Conservation (phyloP, 2,329 filamentous ascomycete species). For the Stachybotrys elegans region DNA sequence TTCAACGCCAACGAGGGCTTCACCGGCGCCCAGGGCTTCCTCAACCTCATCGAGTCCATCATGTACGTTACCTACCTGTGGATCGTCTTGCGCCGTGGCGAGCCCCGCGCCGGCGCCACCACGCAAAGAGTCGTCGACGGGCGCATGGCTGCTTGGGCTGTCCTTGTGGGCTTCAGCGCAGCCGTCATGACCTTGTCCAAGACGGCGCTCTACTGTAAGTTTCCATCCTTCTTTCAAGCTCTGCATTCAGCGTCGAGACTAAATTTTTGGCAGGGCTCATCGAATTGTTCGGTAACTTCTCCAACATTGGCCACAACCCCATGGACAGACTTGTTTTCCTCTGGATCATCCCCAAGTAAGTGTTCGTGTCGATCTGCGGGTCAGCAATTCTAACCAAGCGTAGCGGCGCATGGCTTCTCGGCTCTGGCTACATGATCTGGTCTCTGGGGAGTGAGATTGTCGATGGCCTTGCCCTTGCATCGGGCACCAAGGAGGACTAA, state of each 20-base stretch:
- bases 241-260: background rate
- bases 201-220: conserved; percentile 56
- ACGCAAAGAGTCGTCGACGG: conserved; percentile 40
- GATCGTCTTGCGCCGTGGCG: conserved; percentile 23
- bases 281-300: conserved; percentile 51
- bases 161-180: conserved; percentile 45
- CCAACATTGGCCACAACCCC: conserved; percentile 54
- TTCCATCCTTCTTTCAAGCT: background rate
- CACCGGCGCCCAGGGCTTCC: conserved; percentile 64
- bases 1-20: conserved; percentile 67
- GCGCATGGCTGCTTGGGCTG: conserved; percentile 35
- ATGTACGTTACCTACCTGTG: conserved; percentile 57
- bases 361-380: conserved; percentile 3
- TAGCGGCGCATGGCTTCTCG: conserved; percentile 52
- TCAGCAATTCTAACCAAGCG: background rate
- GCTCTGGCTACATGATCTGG: conserved; percentile 47
- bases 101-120: conserved; percentile 11
- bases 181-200: conserved; percentile 58
- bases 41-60: conserved; percentile 65
- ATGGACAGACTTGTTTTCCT: conserved; percentile 38
- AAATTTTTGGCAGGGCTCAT: conserved; percentile 39
- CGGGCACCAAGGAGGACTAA: conserved; percentile 36
- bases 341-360: conserved; percentile 57
- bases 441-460: conserved; percentile 44
- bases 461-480: conserved; percentile 35